Evolutionary conservation across 176 grass and related monocot genomes (phyloP).

Genomic region (Typha latifolia): DNA sequence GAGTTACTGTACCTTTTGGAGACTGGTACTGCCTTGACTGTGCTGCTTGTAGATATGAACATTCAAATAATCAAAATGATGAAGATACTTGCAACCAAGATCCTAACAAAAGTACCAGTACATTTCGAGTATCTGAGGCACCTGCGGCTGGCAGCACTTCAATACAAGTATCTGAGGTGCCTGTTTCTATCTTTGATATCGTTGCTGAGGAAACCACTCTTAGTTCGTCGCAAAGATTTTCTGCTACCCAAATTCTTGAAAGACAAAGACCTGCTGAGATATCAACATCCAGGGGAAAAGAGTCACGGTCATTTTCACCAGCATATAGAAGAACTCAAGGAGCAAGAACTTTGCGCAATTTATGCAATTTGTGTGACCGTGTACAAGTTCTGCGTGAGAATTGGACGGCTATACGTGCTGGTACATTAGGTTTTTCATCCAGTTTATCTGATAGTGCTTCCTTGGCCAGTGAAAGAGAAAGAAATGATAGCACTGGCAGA

Average conservation of each 20-base stretch:
- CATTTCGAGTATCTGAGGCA: constrained; percentile 19
- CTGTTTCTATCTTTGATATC: constrained; percentile 23
- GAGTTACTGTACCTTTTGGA: constrained; percentile 38
- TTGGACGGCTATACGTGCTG: constrained; percentile 45
- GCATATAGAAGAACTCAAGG: constrained; percentile 16
- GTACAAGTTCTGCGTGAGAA: constrained; percentile 41
- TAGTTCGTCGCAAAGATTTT: background rate
- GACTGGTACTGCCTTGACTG: constrained; percentile 86
- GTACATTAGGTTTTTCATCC: constrained; percentile 37
- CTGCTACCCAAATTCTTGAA: background rate
- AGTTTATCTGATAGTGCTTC: constrained; percentile 10
- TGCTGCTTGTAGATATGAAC: constrained; percentile 30
- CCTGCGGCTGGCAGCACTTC: constrained; percentile 11
- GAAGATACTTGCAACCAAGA: constrained; percentile 20
- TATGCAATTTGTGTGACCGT: constrained; percentile 35
- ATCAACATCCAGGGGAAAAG: constrained; percentile 1
- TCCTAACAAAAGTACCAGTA: constrained; percentile 8
- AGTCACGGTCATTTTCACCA: background rate
- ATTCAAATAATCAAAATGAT: constrained; percentile 36
- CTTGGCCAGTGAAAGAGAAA: constrained; percentile 5
- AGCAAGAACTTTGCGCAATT: constrained; percentile 40
- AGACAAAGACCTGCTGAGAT: background rate
- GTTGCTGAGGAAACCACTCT: constrained; percentile 18
- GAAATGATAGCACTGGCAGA: background rate
- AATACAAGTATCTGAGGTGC: constrained; percentile 18